Base-by-base conservation (phyloP, 1,284 basidiomycete genomes). In the Irpex sp. region DNA sequence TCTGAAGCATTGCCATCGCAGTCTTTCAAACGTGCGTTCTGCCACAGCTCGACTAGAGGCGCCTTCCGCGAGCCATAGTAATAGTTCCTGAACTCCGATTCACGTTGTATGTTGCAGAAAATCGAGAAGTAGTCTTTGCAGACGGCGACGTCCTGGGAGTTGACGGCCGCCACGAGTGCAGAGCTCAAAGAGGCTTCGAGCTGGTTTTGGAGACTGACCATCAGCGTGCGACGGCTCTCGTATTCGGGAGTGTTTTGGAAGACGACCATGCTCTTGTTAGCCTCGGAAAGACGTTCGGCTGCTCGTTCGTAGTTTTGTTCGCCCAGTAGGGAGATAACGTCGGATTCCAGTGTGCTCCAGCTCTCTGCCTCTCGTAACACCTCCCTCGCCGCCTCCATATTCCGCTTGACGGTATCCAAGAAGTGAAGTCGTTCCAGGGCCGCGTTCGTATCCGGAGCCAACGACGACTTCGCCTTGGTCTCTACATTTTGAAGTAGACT, bases 261-360 rank as follows among this genome's bases (percentile, higher is more conserved):
- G 47, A 96, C 91, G 37, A 91, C 85, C 85, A 98, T 92, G 66
- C 90, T 91, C 72, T 87, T 87, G 67, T 82, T 87, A 1, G 96
- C 96, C 70, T 97, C 95, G 0, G 89, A 90, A 8, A 98, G 78
- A 63, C 96, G 81, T 68, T 92, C 90, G 17, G 94, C 96, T 0
- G 96, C 96, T 72, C 94, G 94, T 55, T 84, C 85, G 70, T 92
- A 94, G 67, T 82, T 86, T 69, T 86, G 84, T 67, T 92, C 91
- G n/a, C 83, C 78, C 47, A 98, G 82, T 17, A 96, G 83, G 0
- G 88, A 82, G 0, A 91, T 91, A 54, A 97, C 91, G 76, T 98
- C 96, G 57, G 91, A 83, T 75, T 98, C 96, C 48, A 98, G 83
- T 0, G 93, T 93, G 59, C 91, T 93, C 96, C 96, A 98, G 66